These are phyloP conservation scores for Cordyceps sp. DNA, from an alignment of 2,329 filamentous ascomycete genomes.

Conservation along the genomic window DNA sequence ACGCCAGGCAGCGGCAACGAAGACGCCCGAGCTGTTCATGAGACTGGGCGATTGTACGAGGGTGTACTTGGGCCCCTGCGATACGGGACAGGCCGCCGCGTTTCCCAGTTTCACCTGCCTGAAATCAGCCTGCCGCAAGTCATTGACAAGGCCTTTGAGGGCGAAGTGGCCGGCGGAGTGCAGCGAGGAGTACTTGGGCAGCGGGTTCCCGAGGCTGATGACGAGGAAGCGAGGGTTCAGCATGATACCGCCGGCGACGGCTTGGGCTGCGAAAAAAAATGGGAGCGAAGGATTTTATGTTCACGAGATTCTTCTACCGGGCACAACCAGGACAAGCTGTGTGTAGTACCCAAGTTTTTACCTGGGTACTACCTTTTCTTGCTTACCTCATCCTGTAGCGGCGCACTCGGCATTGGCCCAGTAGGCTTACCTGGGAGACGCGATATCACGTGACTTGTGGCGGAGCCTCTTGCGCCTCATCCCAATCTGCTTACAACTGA, in stretches of 20 bases:
- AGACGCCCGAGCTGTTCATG: slow-evolving; percentile 76
- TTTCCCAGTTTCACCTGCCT: slow-evolving; percentile 28
- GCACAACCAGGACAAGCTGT: too few species aligned
- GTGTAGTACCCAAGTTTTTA: too few species aligned
- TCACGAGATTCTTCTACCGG: too few species aligned
- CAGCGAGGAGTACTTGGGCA: slow-evolving; percentile 57
- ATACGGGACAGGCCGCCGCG: slow-evolving; percentile 29
- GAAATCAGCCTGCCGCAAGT: slow-evolving; percentile 30
- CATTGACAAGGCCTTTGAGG: slow-evolving; percentile 40
- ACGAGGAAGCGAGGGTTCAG: slow-evolving; percentile 48
- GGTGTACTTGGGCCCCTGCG: slow-evolving; percentile 35
- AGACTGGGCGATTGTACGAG: slow-evolving; percentile 58
- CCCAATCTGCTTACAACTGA: slow-evolving; percentile 7
- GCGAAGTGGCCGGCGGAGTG: slow-evolving; percentile 79
- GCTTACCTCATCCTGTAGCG: background rate
- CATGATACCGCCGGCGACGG: too few species aligned
- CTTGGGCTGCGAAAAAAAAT: too few species aligned
- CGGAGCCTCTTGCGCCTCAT: slow-evolving; percentile 2
- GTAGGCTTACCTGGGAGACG: too few species aligned
- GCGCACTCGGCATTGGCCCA: too few species aligned
- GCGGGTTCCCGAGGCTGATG: slow-evolving; percentile 76
- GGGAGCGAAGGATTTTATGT: too few species aligned
- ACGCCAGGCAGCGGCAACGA: slow-evolving; percentile 49
- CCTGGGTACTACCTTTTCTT: background rate
- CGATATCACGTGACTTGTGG: slow-evolving; percentile 2